phyloP scores from a whole-genome alignment of 169 alveolate genomes.

The Cryptosporidium viatorum region DNA sequence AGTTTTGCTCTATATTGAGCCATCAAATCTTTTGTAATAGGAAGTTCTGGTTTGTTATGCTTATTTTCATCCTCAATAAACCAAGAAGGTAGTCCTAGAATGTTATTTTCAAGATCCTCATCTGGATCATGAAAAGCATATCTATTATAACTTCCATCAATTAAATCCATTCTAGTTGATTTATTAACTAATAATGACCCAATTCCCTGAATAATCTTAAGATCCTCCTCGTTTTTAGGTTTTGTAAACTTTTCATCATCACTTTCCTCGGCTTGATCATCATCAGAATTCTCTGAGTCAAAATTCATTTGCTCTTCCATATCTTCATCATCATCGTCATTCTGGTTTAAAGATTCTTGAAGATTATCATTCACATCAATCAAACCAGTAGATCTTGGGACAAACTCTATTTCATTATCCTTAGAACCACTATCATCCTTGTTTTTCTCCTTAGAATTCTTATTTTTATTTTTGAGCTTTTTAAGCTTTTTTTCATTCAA shows the following conservation, averaged over 20 bases:
- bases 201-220: slow-evolving; percentile 77
- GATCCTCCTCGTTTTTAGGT: slow-evolving; percentile 79
- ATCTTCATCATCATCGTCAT: not conserved
- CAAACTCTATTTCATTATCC: slow-evolving; percentile 76
- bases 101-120: slow-evolving; percentile 77
- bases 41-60: slow-evolving; percentile 92
- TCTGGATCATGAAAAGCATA: slow-evolving; percentile 90
- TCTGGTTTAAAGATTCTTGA: not conserved
- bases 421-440: slow-evolving; percentile 38
- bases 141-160: slow-evolving; percentile 94
- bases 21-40: slow-evolving; percentile 95
- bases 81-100: slow-evolving; percentile 95
- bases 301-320: not conserved
- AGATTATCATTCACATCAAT: not conserved
- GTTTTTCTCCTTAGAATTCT: slow-evolving; percentile 30
- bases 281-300: not conserved
- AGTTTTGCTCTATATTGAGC: slow-evolving; percentile 92
- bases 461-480: slow-evolving; percentile 66
- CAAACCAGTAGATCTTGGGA: slow-evolving; percentile 49
- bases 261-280: slow-evolving; percentile 71
- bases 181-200: slow-evolving; percentile 86
- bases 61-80: slow-evolving; percentile 95
- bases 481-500: slow-evolving; percentile 73
- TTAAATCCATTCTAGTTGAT: slow-evolving; percentile 91
- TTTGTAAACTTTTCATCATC: slow-evolving; percentile 68